Base-by-base conservation (phyloP, 495 filamentous ascomycete genomes). In the Aspergillus saccharolyticus region DNA sequence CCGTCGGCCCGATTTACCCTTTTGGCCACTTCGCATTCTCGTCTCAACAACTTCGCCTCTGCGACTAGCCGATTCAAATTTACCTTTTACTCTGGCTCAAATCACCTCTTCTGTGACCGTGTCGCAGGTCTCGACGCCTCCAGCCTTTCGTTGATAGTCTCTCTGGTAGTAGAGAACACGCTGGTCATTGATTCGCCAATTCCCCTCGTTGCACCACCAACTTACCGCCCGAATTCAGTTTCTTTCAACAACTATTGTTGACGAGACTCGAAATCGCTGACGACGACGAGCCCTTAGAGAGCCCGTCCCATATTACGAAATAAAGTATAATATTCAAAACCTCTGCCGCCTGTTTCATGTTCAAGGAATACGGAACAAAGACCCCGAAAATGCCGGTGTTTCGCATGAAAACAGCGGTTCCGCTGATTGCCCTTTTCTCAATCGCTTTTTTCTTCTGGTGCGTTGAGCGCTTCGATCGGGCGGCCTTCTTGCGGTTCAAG, bases 401-500 rank as follows among this genome's bases (percentile, higher is more conserved):
- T 60, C 68, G 75, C 56, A 63, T 74, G 49, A 77, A 74, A 70
- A 78, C 74, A 54, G 63, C 70, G 12, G 76, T 78, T 42, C 75
- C 75, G 58, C 63, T 78, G 46, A 58, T 76, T 56, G 73, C 73
- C 53, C 63, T 78, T 59, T 57, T 75, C 54, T 74, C 73, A 20
- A 76, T 78, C 54, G 75, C 68, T 44, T 60, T 78, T 43, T 78
- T 78, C 62, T 78, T 78, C 66, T 77, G 65, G 63, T 74, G 68
- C 65, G 68, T 76, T 57, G 69, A 77, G 48, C 74, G 75, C 45
- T 78, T 73, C 54, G 75, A 78, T 47, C 69, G 68, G 15, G 68
- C 70, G n/a, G 68, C 75, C 18, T 69, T 77, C 56, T 66, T 72
- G 21, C 70, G 68, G 0, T 74, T 77, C 65, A 78, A 76, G 58